These are phyloP conservation scores for Mycena belliarum DNA, from an alignment of 768 basidiomycete genomes.

Conservation along the genomic window DNA sequence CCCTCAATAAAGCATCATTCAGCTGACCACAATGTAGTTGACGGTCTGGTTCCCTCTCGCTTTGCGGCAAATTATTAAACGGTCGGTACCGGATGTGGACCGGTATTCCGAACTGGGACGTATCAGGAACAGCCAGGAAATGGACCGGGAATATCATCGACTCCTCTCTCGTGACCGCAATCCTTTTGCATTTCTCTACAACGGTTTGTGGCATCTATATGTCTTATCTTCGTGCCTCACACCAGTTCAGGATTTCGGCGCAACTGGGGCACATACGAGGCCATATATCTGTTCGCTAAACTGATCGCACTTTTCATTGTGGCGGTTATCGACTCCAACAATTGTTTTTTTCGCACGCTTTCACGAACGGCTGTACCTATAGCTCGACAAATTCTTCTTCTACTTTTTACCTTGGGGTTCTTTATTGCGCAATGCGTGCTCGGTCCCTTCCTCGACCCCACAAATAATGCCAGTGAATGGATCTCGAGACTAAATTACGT, in stretches of 20 bases:
- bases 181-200: slow-evolving; percentile 72
- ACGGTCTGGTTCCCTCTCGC: slow-evolving; percentile 72
- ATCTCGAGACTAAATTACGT: slow-evolving; percentile 72
- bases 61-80: slow-evolving; percentile 54
- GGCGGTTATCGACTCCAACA: slow-evolving; percentile 67
- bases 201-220: slow-evolving; percentile 42
- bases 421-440: slow-evolving; percentile 62
- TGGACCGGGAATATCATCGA: slow-evolving; percentile 73
- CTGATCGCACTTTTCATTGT: slow-evolving; percentile 65
- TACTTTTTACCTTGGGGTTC: slow-evolving; percentile 57
- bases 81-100: slow-evolving; percentile 65
- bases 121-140: slow-evolving; percentile 50
- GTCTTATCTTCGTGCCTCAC: slow-evolving; percentile 5
- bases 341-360: slow-evolving; percentile 67
- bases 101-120: slow-evolving; percentile 72
- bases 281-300: slow-evolving; percentile 69
- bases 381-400: slow-evolving; percentile 61
- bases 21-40: slow-evolving; percentile 40
- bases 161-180: slow-evolving; percentile 62
- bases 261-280: slow-evolving; percentile 66
- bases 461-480: slow-evolving; percentile 78
- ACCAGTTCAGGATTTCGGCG: slow-evolving; percentile 59
- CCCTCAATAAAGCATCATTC: not conserved
- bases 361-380: slow-evolving; percentile 53
- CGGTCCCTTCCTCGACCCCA: slow-evolving; percentile 67